phyloP scores from a whole-genome alignment of 106 monocot species.

The Dendrobium officinale region DNA sequence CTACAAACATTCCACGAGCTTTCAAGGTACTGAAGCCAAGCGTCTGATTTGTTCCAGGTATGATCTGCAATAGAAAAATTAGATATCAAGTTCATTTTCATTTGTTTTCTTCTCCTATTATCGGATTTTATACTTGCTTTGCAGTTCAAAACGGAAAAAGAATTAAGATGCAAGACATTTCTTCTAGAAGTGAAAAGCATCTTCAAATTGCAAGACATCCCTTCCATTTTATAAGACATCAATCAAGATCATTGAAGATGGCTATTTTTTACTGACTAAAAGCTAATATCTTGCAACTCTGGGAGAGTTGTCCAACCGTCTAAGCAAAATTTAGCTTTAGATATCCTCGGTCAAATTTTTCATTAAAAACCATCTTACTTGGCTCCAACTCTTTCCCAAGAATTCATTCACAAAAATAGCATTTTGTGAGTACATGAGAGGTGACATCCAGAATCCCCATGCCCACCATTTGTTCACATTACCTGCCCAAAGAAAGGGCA shows the following conservation, averaged over 20 bases:
- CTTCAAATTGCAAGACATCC: background rate
- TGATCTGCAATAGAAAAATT: conserved; percentile 7
- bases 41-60: conserved; percentile 6
- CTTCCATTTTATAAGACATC: background rate
- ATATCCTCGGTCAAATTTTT: background rate
- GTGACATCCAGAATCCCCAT: conserved; percentile 43
- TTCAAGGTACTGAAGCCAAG: conserved; percentile 32
- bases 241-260: background rate
- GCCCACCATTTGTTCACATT: conserved; percentile 32
- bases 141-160: background rate
- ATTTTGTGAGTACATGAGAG: conserved; percentile 33
- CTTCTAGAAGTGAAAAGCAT: background rate
- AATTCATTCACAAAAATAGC: conserved; percentile 33
- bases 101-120: background rate
- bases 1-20: conserved; percentile 28
- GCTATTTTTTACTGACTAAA: background rate
- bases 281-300: background rate
- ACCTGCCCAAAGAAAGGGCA: conserved; percentile 6
- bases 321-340: background rate
- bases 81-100: background rate
- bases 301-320: background rate
- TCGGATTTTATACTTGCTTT: background rate
- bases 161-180: background rate
- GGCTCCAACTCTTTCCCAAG: conserved; percentile 22
- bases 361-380: conserved; percentile 12